Percentiles rank a stretch among this genome's conserved stretches.
Evolutionary conservation across 2,329 filamentous ascomycete species (phyloP).

Genomic region (Botryotinia narcissicola): DNA sequence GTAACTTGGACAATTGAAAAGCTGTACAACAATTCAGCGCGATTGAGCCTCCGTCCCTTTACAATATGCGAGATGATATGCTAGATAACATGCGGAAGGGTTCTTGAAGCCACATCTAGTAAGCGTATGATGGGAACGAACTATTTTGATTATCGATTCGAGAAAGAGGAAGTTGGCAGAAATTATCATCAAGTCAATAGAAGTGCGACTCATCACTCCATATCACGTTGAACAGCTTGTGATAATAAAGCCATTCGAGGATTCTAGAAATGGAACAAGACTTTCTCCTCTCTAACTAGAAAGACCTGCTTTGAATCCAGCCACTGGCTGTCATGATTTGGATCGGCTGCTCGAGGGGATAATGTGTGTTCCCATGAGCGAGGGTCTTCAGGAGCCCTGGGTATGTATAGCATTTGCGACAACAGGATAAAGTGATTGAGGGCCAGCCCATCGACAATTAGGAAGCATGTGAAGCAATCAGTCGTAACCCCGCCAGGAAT

Average conservation of each 20-base stretch:
- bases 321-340: background rate
- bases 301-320: background rate
- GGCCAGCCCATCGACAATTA: background rate
- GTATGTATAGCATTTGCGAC: background rate
- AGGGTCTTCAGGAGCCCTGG: background rate
- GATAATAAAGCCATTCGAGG: background rate
- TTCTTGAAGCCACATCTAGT: background rate
- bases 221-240: background rate
- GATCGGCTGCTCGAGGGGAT: background rate
- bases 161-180: background rate
- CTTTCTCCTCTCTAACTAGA: background rate
- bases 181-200: background rate
- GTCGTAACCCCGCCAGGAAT: background rate
- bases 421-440: background rate
- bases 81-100: background rate
- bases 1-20: background rate
- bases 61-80: background rate
- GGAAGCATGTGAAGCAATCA: background rate
- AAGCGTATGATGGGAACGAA: background rate
- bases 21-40: background rate
- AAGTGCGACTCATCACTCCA: rapidly evolving
- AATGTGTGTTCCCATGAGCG: background rate
- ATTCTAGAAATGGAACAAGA: background rate
- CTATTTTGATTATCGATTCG: background rate
- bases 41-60: background rate